A percentile compares a stretch with the other conserved stretches of the same genome.
Evolutionary conservation across 106 monocot genomes (phyloP).

Genomic region (Alisma plantagoaquatica): DNA sequence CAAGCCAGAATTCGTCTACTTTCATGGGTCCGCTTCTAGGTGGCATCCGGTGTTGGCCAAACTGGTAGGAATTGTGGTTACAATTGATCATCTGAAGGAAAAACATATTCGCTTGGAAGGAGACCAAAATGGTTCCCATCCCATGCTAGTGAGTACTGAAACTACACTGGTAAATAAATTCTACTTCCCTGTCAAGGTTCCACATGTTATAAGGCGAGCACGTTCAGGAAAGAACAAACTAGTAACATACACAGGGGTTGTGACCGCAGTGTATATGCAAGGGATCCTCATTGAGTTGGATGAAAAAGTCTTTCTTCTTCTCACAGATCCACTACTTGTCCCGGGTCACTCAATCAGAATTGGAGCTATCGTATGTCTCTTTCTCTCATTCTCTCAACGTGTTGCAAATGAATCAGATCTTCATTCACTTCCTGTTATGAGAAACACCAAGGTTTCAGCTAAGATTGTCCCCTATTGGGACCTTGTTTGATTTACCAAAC

Average conservation of each 20-base stretch:
- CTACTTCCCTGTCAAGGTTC: neutral
- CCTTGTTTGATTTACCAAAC: no score
- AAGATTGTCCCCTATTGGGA: no score
- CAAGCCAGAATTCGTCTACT: slow-evolving; percentile 38
- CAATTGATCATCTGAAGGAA: slow-evolving; percentile 55
- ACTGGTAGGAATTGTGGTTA: slow-evolving; percentile 45
- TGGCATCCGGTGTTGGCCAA: slow-evolving; percentile 52
- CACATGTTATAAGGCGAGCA: neutral
- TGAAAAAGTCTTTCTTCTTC: slow-evolving; percentile 57
- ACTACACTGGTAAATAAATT: slow-evolving; percentile 22
- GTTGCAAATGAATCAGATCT: no score
- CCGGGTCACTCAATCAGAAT: slow-evolving; percentile 59
- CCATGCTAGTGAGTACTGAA: slow-evolving; percentile 44
- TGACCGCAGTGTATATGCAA: slow-evolving; percentile 71
- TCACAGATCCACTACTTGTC: slow-evolving; percentile 29
- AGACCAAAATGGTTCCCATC: slow-evolving; percentile 24
- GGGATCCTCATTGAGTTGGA: slow-evolving; percentile 82
- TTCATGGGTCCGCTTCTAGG: slow-evolving; percentile 22
- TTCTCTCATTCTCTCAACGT: neutral
- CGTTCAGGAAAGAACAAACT: neutral
- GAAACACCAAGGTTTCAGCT: no score
- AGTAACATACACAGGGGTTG: slow-evolving; percentile 45
- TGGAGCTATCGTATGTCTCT: slow-evolving; percentile 84
- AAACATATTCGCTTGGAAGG: slow-evolving; percentile 42
- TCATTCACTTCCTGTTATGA: no score